Conservation (phyloP, 2,329 filamentous ascomycete genomes). For the Coniochaeta sp. region DNA sequence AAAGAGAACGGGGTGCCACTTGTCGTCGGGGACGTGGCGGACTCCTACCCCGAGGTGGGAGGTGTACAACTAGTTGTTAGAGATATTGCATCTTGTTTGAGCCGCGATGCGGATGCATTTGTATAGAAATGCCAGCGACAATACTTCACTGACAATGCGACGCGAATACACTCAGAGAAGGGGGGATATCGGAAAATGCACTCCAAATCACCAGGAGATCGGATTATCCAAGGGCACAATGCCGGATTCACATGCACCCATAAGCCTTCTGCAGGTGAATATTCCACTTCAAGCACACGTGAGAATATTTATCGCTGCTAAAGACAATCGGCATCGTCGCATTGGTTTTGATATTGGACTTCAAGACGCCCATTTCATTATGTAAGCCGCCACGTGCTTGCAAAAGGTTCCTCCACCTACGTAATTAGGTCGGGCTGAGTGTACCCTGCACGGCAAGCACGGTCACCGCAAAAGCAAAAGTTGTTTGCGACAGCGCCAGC, state of each 20-base stretch:
- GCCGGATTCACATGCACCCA: background rate
- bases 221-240: background rate
- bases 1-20: background rate
- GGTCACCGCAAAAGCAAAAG: background rate
- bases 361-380: too few relatives aligned
- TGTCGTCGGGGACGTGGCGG: background rate
- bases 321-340: too few relatives aligned
- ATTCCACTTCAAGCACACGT: background rate
- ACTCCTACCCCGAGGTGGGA: background rate
- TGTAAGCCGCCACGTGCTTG: background rate
- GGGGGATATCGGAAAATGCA: too few relatives aligned
- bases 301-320: too few relatives aligned
- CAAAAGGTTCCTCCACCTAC: slow-evolving; percentile 5
- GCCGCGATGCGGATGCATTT: background rate
- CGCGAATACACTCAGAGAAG: too few relatives aligned
- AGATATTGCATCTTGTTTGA: background rate
- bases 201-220: background rate
- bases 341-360: too few relatives aligned
- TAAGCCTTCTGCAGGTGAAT: background rate
- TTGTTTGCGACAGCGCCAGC: background rate
- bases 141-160: background rate
- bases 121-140: background rate
- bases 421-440: slow-evolving; percentile 12
- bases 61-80: background rate
- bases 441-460: background rate